Conservation (phyloP, 768 basidiomycete species). For the Suillus plorans region DNA sequence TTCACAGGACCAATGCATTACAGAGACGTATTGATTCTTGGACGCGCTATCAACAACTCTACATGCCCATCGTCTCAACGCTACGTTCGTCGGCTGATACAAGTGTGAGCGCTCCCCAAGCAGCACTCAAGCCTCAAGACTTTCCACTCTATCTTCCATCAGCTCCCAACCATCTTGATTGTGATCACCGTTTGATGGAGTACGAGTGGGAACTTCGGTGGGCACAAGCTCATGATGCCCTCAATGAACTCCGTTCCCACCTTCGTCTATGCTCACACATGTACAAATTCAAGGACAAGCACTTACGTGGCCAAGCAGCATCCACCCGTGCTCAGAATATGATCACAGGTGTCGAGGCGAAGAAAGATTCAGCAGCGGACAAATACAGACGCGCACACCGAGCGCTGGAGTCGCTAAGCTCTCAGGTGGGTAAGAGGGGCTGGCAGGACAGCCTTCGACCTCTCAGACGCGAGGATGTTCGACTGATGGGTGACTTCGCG, state of each 20-base stretch:
- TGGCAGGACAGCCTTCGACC: neutral
- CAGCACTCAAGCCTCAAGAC: neutral
- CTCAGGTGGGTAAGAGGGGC: neutral
- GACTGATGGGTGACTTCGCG: neutral
- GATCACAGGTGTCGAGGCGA: conserved; percentile 7
- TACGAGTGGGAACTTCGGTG: conserved; percentile 5
- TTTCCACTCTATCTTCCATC: neutral
- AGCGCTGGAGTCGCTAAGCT: neutral
- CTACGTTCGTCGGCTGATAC: neutral
- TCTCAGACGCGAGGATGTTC: neutral
- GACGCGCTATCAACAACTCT: neutral
- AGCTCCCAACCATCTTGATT: neutral
- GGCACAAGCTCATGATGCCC: conserved; percentile 16
- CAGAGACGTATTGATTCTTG: neutral
- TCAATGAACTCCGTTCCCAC: neutral
- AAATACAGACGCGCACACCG: conserved; percentile 11
- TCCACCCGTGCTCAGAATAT: conserved; percentile 7
- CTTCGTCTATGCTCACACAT: conserved; percentile 9
- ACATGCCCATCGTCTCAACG: neutral
- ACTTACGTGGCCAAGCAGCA: conserved; percentile 13
- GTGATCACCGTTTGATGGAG: neutral
- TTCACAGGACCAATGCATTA: neutral
- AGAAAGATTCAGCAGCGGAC: conserved; percentile 1
- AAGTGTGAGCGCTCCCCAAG: neutral
- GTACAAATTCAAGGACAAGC: conserved; percentile 15